Conservation (phyloP, 1,284 basidiomycete species). For the Puccinia coronata region DNA sequence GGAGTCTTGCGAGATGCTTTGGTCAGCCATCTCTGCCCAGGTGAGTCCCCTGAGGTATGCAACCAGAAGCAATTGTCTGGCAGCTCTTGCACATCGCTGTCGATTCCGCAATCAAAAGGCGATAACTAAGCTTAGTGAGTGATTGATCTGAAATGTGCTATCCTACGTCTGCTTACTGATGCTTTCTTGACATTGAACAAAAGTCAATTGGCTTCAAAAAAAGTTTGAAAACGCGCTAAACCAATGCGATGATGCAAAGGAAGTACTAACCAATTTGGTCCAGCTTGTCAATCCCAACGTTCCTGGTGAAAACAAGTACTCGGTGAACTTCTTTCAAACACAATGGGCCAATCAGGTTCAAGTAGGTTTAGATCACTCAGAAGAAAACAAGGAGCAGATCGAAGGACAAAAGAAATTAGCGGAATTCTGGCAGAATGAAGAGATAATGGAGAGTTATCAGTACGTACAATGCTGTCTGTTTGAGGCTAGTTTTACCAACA, state of each 20-base stretch:
- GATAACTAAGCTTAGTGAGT: neutral
- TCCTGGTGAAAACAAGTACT: neutral
- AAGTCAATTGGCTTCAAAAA: too few relatives aligned
- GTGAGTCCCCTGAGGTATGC: neutral
- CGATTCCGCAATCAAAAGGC: neutral
- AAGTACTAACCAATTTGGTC: neutral
- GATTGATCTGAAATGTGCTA: too few relatives aligned
- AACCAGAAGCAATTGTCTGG: neutral
- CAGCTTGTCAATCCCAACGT: neutral
- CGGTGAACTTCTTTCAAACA: neutral
- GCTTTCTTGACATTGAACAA: too few relatives aligned
- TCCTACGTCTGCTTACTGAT: too few relatives aligned
- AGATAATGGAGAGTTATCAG: neutral
- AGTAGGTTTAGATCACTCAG: too few relatives aligned
- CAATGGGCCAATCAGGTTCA: neutral
- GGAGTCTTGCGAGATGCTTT: slow-evolving; percentile 10
- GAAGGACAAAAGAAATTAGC: neutral
- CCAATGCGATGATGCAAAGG: neutral
- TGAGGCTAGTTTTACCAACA: neutral
- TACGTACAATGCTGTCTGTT: neutral
- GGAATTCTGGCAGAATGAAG: neutral
- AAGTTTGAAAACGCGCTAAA: neutral
- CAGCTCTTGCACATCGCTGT: neutral
- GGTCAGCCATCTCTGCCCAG: neutral
- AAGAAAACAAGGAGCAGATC: neutral